Conservation (phyloP, 306 rosid genomes). For the Inga leiocalycina region DNA sequence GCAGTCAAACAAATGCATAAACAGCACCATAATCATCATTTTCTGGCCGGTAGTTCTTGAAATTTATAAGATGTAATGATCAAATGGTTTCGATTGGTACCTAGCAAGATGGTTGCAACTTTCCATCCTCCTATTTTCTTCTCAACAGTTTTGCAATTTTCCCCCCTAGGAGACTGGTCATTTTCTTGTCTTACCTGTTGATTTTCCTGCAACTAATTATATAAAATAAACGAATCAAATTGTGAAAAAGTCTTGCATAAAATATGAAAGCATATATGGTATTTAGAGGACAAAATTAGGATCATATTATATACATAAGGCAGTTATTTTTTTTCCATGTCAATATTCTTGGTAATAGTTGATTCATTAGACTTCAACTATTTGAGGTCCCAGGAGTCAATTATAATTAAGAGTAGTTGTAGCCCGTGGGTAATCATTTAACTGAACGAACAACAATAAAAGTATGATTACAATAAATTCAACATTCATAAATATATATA, state of each 20-base stretch:
- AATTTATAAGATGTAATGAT: neutral
- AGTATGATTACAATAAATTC: neutral
- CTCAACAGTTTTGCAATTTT: conserved; percentile 17
- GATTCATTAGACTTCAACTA: neutral
- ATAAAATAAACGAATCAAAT: neutral
- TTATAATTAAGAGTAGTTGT: neutral
- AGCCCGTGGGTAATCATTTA: neutral
- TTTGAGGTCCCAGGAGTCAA: neutral
- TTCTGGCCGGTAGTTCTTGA: neutral
- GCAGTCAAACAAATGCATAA: neutral
- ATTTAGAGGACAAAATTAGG: conserved; percentile 10
- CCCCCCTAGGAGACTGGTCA: conserved; percentile 21
- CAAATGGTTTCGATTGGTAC: conserved; percentile 35
- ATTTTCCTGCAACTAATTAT: neutral
- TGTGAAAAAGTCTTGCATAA: neutral
- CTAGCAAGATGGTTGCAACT: conserved; percentile 56
- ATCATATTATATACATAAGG: neutral
- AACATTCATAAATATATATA: neutral
- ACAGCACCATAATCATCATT: neutral
- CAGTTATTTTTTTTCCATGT: neutral
- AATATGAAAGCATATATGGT: neutral
- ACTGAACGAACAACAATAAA: neutral
- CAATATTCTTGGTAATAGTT: neutral
- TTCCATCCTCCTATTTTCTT: conserved; percentile 54
- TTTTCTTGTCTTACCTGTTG: conserved; percentile 40